Evolutionary conservation across 106 monocot species (phyloP), one percentile per base, ranked within the genome.

Genomic region (Cymbidium sinense): DNA sequence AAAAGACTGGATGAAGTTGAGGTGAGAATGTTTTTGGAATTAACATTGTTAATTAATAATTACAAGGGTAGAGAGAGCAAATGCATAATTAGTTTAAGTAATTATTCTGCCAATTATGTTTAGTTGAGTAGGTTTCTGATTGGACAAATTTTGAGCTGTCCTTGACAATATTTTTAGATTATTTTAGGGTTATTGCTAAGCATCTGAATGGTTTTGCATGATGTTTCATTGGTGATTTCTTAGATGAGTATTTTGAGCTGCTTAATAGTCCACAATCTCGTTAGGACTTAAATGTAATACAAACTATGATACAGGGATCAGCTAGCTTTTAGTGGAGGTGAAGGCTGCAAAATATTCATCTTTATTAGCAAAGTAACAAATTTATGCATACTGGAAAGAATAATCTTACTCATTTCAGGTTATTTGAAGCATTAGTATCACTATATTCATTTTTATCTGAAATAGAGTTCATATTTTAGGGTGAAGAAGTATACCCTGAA

Each of bases 1-100:
- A 94, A 94, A 86, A 88, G 54, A 17, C 28, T 78, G 29, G 76
- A 89, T 30, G 84, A 84, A 75, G 80, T 92, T 77, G 86, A 93
- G 94, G 94, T 94, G 44, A 41, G 85, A 61, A 71, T 71, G 12
- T 25, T 20, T 37, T 37, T 39, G 7, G 47, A 71, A 71, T 34
- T 17, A 35, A 70, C 34, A 34, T 34, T 34, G 34, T n/a, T n/a
- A n/a, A n/a, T 64, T 64, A 7, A 64, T 29, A 64, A 10, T 64
- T 64, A 64, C 64, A 27, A 54, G 4, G 64, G 64, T 6, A 27
- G 4, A 62, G 52, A 15, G 52, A 52, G 52, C 52, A 23, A 4
- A 6, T 23, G 58, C n/a, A 55, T 55, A 4, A 43, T 55, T 55
- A 55, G 50, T 11, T 36, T 50, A 50, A 13, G 54, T 55, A 55